phyloP scores from a whole-genome alignment of 164 flowering plant genomes.

The Amborella trichopoda region DNA sequence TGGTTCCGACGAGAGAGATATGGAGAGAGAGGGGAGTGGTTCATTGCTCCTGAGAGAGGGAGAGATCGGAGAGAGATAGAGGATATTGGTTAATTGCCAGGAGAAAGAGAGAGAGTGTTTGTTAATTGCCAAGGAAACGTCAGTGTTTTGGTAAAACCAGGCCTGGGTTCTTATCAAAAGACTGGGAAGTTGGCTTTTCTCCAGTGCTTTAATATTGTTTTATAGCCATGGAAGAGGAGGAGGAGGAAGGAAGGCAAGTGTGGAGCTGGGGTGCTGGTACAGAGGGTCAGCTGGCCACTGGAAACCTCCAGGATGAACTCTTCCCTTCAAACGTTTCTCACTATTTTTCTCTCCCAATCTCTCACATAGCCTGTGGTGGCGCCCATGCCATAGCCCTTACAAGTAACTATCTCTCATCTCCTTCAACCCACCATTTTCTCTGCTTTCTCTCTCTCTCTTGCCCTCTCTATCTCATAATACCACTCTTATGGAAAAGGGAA shows the following conservation, averaged over 20 bases:
- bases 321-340: conserved; percentile 36
- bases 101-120: no score
- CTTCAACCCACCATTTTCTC: neutral
- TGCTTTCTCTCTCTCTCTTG: no score
- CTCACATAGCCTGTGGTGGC: conserved; percentile 73
- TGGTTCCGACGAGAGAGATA: neutral
- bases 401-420: conserved; percentile 15
- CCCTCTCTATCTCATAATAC: no score
- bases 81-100: no score
- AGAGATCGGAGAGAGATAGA: no score
- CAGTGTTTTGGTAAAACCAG: no score
- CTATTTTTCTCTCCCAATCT: conserved; percentile 27
- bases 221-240: conserved; percentile 6
- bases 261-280: conserved; percentile 99
- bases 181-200: no score
- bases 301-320: conserved; percentile 41
- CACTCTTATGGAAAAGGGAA: no score
- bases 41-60: neutral
- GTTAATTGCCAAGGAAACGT: no score
- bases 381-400: conserved; percentile 77
- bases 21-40: neutral
- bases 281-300: conserved; percentile 83
- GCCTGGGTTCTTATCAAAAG: no score
- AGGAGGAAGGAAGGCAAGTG: conserved; percentile 1
- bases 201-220: no score